A percentile compares a stretch with the other conserved stretches of the same genome.
phyloP scores from a whole-genome alignment of 2,329 filamentous ascomycete species.

The Venturia carpophila region DNA sequence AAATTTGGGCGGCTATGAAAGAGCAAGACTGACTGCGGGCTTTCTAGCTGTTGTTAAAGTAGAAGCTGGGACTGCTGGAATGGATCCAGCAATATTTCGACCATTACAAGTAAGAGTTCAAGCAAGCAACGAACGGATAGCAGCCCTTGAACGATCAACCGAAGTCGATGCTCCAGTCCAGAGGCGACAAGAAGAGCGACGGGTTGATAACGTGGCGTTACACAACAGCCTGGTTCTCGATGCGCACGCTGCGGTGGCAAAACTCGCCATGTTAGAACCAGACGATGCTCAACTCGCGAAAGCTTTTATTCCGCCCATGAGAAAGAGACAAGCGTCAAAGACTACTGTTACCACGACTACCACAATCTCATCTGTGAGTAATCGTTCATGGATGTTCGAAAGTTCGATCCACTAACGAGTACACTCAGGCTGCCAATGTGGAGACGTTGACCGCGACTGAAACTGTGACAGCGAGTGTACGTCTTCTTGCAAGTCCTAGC shows the following conservation, averaged over 20 bases:
- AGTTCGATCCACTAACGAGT: background rate
- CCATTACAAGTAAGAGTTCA: conserved; percentile 6
- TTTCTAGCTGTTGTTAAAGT: conserved; percentile 1
- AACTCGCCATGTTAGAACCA: background rate
- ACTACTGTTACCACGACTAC: conserved; percentile 9
- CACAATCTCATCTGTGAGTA: background rate
- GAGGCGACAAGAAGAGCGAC: background rate
- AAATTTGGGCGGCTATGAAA: background rate
- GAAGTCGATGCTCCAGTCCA: background rate
- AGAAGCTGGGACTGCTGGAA: conserved; percentile 3
- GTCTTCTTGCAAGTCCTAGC: background rate
- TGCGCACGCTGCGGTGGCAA: conserved; percentile 7
- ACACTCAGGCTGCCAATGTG: conserved; percentile 4
- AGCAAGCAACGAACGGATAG: background rate
- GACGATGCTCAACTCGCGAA: conserved; percentile 6
- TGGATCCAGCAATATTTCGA: conserved; percentile 1
- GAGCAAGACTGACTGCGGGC: background rate
- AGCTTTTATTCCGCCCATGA: conserved; percentile 3
- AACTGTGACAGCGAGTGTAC: background rate
- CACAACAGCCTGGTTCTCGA: background rate
- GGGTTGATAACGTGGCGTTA: background rate
- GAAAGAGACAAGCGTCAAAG: conserved; percentile 3
- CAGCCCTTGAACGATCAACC: background rate
- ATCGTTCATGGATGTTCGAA: background rate
- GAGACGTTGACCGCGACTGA: conserved; percentile 2